These are phyloP conservation scores for Xylariaceae sp. DNA, from an alignment of 2,329 filamentous ascomycete species.

Conservation along the genomic window DNA sequence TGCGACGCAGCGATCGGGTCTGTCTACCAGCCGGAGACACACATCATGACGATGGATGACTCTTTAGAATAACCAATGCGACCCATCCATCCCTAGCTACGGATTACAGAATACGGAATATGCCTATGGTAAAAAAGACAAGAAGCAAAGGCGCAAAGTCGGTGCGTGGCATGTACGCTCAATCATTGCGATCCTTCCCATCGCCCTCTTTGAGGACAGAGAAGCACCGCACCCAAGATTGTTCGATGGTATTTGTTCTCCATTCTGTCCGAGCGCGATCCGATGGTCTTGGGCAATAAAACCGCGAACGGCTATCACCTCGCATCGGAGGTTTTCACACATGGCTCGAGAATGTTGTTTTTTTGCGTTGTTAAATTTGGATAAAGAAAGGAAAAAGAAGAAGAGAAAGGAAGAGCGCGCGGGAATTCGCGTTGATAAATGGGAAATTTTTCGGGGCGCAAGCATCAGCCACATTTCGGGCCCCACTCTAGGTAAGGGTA, in stretches of 20 bases:
- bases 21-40: too few relatives aligned
- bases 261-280: conserved; percentile 44
- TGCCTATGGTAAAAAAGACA: too few relatives aligned
- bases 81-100: neutral
- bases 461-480: conserved; percentile 14
- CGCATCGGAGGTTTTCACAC: conserved; percentile 37
- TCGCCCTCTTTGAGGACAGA: conserved; percentile 35
- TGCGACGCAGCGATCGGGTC: too few relatives aligned
- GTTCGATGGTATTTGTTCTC: conserved; percentile 47
- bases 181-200: conserved; percentile 58
- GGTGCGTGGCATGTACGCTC: conserved; percentile 44
- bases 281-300: conserved; percentile 44
- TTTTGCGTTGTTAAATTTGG: conserved; percentile 45
- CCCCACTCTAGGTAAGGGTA: neutral
- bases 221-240: conserved; percentile 57
- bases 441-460: conserved; percentile 3
- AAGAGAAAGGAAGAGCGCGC: conserved; percentile 24
- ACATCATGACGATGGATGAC: too few relatives aligned
- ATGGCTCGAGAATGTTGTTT: conserved; percentile 42
- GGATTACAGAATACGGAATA: neutral
- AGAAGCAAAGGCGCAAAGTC: neutral
- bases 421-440: conserved; percentile 14
- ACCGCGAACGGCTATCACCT: conserved; percentile 38
- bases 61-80: too few relatives aligned
- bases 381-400: conserved; percentile 30